Conservation (phyloP, 129 eudicot genomes). For the Scalesia atractyloides region DNA sequence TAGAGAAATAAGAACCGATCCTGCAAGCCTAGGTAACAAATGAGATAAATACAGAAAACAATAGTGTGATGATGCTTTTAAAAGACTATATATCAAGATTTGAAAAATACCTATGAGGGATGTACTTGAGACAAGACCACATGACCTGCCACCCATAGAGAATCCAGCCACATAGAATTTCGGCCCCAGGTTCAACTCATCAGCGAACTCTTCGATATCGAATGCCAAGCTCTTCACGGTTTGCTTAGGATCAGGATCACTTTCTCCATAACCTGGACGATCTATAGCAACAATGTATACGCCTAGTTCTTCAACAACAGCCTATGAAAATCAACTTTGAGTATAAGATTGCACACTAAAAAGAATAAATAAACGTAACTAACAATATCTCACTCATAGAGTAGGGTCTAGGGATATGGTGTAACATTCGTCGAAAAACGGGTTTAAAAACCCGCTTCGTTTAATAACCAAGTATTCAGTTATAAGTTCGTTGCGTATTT, state of each 20-base stretch:
- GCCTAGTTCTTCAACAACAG: slow-evolving; percentile 54
- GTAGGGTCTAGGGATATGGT: no score
- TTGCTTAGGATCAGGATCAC: slow-evolving; percentile 65
- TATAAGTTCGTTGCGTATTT: no score
- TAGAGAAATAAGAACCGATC: slow-evolving; percentile 65
- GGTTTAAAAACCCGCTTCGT: no score
- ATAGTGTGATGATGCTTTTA: no score
- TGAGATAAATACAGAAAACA: no score
- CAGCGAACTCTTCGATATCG: slow-evolving; percentile 77
- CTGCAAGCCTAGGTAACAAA: slow-evolving; percentile 50
- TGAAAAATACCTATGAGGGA: slow-evolving; percentile 62
- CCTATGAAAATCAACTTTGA: slow-evolving; percentile 30
- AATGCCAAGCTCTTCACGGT: slow-evolving; percentile 51
- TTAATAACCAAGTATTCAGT: no score
- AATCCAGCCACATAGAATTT: slow-evolving; percentile 63
- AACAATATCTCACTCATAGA: no score
- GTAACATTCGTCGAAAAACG: no score
- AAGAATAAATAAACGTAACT: no score
- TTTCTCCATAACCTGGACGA: slow-evolving; percentile 86
- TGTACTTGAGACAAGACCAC: slow-evolving; percentile 77
- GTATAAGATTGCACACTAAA: no score
- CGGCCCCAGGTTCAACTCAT: slow-evolving; percentile 61
- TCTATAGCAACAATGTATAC: slow-evolving; percentile 65
- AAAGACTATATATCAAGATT: background rate
- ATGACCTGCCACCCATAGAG: slow-evolving; percentile 67